These are phyloP conservation scores for Teunomyces pallodes DNA, from an alignment of 805 yeast genomes.

Conservation along the genomic window DNA sequence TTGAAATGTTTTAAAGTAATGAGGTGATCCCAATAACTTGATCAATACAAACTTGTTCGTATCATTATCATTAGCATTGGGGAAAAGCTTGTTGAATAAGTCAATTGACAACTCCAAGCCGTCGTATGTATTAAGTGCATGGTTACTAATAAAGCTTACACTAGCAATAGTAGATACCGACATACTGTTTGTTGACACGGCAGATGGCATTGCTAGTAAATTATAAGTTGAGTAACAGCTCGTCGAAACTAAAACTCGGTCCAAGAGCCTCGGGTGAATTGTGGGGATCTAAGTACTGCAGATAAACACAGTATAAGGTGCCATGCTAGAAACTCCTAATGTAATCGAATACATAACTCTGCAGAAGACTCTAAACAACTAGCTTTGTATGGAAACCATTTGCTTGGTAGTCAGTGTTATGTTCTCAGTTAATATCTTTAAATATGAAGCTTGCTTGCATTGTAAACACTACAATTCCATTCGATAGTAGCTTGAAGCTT, in stretches of 20 bases:
- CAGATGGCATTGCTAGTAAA: slow-evolving; percentile 14
- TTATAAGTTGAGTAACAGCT: background rate
- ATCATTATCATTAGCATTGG: slow-evolving; percentile 12
- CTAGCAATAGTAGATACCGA: slow-evolving; percentile 27
- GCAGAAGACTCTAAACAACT: no score
- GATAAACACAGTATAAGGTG: background rate
- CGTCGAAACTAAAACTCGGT: background rate
- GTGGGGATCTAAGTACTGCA: slow-evolving; percentile 1
- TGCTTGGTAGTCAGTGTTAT: background rate
- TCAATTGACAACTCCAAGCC: slow-evolving; percentile 32
- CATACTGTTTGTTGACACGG: slow-evolving; percentile 3
- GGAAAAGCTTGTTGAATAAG: slow-evolving; percentile 32
- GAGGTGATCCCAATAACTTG: slow-evolving; percentile 40
- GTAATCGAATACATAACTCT: no score
- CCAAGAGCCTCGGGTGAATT: slow-evolving; percentile 1
- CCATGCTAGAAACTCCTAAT: no score
- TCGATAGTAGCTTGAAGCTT: no score
- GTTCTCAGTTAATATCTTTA: background rate
- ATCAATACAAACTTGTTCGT: slow-evolving; percentile 27
- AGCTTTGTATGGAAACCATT: no score
- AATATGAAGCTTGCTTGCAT: background rate
- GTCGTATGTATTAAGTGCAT: slow-evolving; percentile 21
- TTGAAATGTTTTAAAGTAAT: slow-evolving; percentile 29
- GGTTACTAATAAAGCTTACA: slow-evolving; percentile 32
- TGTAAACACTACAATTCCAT: no score